Conservation (phyloP, 1,139 yeast genomes). For the Geotrichum australiense region DNA sequence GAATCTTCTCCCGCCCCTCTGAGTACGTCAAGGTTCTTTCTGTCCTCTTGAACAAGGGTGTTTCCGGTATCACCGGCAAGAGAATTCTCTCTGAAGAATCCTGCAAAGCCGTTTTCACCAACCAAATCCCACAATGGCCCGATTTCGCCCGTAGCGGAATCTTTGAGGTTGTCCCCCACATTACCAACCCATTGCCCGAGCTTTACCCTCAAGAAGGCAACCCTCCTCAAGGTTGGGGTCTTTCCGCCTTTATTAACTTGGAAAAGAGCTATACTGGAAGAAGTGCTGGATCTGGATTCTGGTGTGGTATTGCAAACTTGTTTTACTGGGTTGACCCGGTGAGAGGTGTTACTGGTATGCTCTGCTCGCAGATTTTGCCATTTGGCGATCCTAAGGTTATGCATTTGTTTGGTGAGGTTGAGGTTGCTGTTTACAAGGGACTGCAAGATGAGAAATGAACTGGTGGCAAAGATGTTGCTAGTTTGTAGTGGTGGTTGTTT, state of each 20-base stretch:
- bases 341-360: constrained; percentile 41
- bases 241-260: constrained; percentile 18
- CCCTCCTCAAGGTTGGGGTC: constrained; percentile 28
- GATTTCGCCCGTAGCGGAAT: constrained; percentile 22
- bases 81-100: constrained; percentile 30
- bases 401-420: constrained; percentile 19
- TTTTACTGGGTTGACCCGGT: constrained; percentile 44
- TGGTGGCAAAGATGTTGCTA: no score
- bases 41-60: constrained; percentile 43
- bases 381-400: constrained; percentile 20
- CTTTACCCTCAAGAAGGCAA: constrained; percentile 22
- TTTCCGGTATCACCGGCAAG: constrained; percentile 27
- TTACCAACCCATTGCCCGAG: constrained; percentile 21
- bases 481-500: no score
- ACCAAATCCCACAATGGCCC: constrained; percentile 25
- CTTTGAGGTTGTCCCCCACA: constrained; percentile 19
- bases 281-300: constrained; percentile 38
- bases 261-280: constrained; percentile 33
- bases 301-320: constrained; percentile 45
- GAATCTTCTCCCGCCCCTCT: constrained; percentile 40
- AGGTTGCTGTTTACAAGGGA: constrained; percentile 18
- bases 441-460: no score
- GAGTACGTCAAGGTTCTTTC: constrained; percentile 43
- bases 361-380: constrained; percentile 41
- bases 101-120: constrained; percentile 23